A percentile compares a stretch with the other conserved stretches of the same genome.
Conservation (phyloP, 2,329 filamentous ascomycete species). For the Epichloe hybrida region DNA sequence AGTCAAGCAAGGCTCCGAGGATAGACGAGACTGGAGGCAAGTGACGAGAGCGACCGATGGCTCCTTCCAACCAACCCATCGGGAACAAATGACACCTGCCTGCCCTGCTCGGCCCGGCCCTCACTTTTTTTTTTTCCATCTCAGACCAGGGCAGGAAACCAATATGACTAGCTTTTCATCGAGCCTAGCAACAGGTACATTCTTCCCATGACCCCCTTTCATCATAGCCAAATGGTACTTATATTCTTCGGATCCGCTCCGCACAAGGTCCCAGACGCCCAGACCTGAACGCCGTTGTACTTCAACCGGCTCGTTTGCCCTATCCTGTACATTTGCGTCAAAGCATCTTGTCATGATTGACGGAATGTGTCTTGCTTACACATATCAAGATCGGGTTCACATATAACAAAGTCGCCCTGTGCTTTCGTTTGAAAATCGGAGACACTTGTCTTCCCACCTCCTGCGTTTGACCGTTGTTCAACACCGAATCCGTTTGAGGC, state of each 20-base stretch:
- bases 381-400: not conserved
- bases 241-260: not conserved
- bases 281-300: not conserved
- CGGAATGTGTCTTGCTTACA: not conserved
- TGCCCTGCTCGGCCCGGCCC: not conserved
- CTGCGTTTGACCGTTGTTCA: conserved; percentile 3
- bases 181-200: not conserved
- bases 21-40: not conserved
- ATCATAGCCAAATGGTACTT: not conserved
- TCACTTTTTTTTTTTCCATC: not conserved
- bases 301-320: not conserved
- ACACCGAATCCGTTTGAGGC: conserved; percentile 1
- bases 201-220: not conserved
- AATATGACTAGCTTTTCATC: not conserved
- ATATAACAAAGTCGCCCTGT: not conserved
- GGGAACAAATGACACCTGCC: not conserved
- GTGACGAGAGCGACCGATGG: not conserved
- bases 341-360: too few relatives aligned
- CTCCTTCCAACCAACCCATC: not conserved
- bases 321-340: not conserved
- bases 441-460: conserved; percentile 1
- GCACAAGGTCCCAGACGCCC: not conserved
- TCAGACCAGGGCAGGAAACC: not conserved
- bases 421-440: conserved; percentile 1
- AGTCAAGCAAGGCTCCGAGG: not conserved